phyloP scores from a whole-genome alignment of 495 filamentous ascomycete genomes.

The Penicillium goetzii region DNA sequence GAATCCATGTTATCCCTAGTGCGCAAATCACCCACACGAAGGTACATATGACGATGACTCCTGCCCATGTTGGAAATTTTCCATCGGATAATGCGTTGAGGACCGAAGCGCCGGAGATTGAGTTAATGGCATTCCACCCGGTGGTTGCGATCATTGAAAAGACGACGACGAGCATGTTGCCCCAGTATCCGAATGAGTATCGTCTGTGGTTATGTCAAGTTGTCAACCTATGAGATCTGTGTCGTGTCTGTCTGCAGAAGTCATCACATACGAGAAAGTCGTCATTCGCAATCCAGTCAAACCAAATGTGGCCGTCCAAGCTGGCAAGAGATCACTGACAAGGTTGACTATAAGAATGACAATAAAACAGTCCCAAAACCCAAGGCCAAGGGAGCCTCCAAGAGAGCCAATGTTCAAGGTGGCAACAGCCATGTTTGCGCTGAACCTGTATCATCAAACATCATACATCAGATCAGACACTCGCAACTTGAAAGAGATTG shows the following conservation, averaged over 20 bases:
- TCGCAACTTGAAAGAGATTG: neutral
- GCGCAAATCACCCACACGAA: conserved; percentile 31
- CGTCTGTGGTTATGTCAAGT: conserved; percentile 15
- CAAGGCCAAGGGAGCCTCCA: conserved; percentile 33
- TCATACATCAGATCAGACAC: neutral
- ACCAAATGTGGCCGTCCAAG: conserved; percentile 44
- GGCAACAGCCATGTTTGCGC: conserved; percentile 68
- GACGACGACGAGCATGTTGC: conserved; percentile 34
- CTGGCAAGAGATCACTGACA: conserved; percentile 41
- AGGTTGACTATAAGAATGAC: conserved; percentile 64
- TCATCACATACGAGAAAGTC: conserved; percentile 38
- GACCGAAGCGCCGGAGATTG: conserved; percentile 32
- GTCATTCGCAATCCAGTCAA: conserved; percentile 44
- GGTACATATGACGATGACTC: conserved; percentile 34
- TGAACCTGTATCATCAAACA: conserved; percentile 39
- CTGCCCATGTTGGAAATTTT: conserved; percentile 32
- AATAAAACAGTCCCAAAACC: conserved; percentile 63
- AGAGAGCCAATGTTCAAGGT: conserved; percentile 68
- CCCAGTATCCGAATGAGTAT: conserved; percentile 39
- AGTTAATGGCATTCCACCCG: conserved; percentile 38
- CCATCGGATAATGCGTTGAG: conserved; percentile 33
- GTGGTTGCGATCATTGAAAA: conserved; percentile 37
- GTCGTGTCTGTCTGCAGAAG: neutral
- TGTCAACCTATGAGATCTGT: neutral
- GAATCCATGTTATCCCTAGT: conserved; percentile 34